Evolutionary conservation across 2,329 filamentous ascomycete species (phyloP).

Genomic region (Fusarium dlaminii): DNA sequence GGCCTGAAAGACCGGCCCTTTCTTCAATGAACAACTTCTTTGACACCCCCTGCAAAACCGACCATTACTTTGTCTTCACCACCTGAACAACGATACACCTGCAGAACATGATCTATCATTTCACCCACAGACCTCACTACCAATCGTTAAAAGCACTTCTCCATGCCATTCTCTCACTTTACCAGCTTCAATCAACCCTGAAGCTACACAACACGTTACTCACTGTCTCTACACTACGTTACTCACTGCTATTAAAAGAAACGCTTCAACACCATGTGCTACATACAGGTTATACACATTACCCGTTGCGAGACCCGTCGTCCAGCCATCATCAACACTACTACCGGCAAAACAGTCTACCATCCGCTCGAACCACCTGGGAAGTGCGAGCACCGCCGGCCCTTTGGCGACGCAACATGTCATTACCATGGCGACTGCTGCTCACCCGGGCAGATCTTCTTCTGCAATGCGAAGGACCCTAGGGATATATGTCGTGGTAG

Average conservation of each 20-base stretch:
- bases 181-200: background rate
- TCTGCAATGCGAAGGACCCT: background rate
- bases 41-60: background rate
- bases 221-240: background rate
- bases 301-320: conserved; percentile 27
- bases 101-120: background rate
- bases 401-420: background rate
- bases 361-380: conserved; percentile 22
- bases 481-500: background rate
- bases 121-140: background rate
- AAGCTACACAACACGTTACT: background rate
- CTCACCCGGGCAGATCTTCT: background rate
- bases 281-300: conserved; percentile 13
- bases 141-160: background rate
- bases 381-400: background rate
- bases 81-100: background rate
- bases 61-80: background rate
- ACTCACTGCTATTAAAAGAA: background rate
- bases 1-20: background rate
- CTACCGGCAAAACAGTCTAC: background rate
- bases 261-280: conserved; percentile 10
- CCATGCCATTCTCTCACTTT: background rate
- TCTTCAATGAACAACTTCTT: background rate
- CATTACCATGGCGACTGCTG: conserved; percentile 18
- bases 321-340: conserved; percentile 7